phyloP scores from a whole-genome alignment of 768 basidiomycete species.

The Hemileccinum rubropunctum region DNA sequence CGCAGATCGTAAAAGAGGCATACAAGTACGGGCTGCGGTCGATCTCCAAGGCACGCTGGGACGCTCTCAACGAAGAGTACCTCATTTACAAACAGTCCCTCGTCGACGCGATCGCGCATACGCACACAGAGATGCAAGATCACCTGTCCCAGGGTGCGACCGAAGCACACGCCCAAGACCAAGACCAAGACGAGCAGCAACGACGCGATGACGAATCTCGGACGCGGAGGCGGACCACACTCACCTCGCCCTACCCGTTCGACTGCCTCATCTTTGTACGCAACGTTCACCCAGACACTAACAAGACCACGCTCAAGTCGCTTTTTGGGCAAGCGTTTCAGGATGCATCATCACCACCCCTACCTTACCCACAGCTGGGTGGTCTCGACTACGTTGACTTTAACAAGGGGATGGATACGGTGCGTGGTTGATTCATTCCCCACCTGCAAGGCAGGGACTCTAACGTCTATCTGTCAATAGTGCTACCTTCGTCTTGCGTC shows the following conservation, averaged over 20 bases:
- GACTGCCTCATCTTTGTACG: slow-evolving; percentile 70
- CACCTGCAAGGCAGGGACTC: no score
- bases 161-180: no score
- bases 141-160: not conserved
- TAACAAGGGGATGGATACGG: slow-evolving; percentile 71
- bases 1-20: slow-evolving; percentile 40
- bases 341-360: not conserved
- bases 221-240: slow-evolving; percentile 8
- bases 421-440: slow-evolving; percentile 33
- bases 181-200: not conserved
- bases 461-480: slow-evolving; percentile 33
- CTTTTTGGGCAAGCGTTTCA: slow-evolving; percentile 49
- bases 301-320: slow-evolving; percentile 72
- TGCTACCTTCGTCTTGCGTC: slow-evolving; percentile 70
- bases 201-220: not conserved
- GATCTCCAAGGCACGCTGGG: slow-evolving; percentile 60
- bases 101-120: slow-evolving; percentile 40
- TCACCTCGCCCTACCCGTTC: slow-evolving; percentile 49
- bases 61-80: slow-evolving; percentile 65
- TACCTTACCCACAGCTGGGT: not conserved
- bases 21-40: slow-evolving; percentile 57
- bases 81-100: slow-evolving; percentile 56
- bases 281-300: slow-evolving; percentile 70
- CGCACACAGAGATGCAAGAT: not conserved
- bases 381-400: slow-evolving; percentile 76